These are phyloP conservation scores for Gloeostereum incarnatum DNA, from an alignment of 768 basidiomycete species.

Conservation along the genomic window DNA sequence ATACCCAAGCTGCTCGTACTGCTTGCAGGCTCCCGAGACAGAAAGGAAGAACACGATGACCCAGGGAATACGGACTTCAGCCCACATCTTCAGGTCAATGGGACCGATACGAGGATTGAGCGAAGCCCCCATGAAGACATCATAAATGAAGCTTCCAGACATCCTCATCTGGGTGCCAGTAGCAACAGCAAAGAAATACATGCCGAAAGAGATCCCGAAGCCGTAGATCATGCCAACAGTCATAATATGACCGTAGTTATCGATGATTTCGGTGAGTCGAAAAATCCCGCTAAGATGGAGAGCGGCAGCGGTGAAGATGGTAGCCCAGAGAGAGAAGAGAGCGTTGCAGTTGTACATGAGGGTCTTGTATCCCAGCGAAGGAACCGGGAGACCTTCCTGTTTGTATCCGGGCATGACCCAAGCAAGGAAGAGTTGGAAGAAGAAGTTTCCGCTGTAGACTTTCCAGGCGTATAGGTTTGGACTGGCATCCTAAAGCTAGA, in stretches of 20 bases:
- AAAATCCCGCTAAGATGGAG: conserved; percentile 79
- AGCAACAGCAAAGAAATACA: conserved; percentile 70
- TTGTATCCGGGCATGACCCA: conserved; percentile 85
- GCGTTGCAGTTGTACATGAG: conserved; percentile 98
- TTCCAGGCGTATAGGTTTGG: conserved; percentile 86
- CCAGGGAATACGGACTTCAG: conserved; percentile 96
- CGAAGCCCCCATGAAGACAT: conserved; percentile 93
- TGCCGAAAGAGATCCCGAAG: conserved; percentile 70
- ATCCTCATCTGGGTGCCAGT: conserved; percentile 82
- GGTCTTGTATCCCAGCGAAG: conserved; percentile 86
- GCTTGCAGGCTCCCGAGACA: conserved; percentile 89
- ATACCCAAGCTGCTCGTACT: conserved; percentile 87
- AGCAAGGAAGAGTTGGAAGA: conserved; percentile 86
- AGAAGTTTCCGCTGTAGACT: conserved; percentile 82
- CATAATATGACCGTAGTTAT: conserved; percentile 97
- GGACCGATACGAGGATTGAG: conserved; percentile 89
- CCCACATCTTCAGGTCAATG: conserved; percentile 98
- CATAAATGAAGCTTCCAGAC: conserved; percentile 93
- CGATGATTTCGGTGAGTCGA: conserved; percentile 90
- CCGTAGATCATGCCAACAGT: conserved; percentile 91
- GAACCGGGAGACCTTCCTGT: conserved; percentile 95
- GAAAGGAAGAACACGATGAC: conserved; percentile 90
- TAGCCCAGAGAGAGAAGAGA: conserved; percentile 73
- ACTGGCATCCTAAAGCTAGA: conserved; percentile 86
- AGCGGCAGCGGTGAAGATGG: conserved; percentile 61